phyloP scores from a whole-genome alignment of 2,329 filamentous ascomycete species.

The Dactylellina parvicollis region DNA sequence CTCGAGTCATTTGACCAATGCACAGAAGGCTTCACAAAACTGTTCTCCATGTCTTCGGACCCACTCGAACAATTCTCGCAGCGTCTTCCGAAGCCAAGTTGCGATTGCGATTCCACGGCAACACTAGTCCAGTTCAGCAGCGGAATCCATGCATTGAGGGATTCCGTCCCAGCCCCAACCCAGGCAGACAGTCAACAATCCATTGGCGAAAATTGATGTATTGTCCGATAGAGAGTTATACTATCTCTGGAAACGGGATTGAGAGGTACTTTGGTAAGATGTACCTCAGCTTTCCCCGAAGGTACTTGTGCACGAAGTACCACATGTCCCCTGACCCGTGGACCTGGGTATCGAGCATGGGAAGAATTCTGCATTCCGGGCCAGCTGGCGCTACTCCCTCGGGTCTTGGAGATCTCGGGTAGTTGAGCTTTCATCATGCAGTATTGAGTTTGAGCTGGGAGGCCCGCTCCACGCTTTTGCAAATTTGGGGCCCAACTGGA shows the following conservation, averaged over 20 bases:
- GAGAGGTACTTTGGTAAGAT: conserved; percentile 29
- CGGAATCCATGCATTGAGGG: too few species aligned
- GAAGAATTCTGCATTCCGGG: neutral
- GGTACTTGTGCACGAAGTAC: conserved; percentile 48
- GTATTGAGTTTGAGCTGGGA: too few species aligned
- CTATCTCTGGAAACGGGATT: neutral
- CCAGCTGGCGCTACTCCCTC: neutral
- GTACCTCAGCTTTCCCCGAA: conserved; percentile 31
- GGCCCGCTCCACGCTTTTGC: too few species aligned
- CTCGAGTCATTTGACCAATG: conserved; percentile 41
- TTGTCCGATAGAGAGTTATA: conserved; percentile 11
- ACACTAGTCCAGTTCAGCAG: conserved; percentile 6
- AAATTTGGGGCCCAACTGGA: too few species aligned
- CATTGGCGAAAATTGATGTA: conserved; percentile 2
- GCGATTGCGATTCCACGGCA: conserved; percentile 20
- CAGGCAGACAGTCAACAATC: conserved; percentile 24
- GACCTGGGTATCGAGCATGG: neutral
- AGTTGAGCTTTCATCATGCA: too few species aligned
- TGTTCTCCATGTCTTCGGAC: neutral
- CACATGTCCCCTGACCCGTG: conserved; percentile 11
- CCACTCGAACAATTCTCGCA: conserved; percentile 14
- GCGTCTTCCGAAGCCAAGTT: conserved; percentile 32
- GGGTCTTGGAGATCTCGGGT: too few species aligned
- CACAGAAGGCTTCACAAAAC: neutral
- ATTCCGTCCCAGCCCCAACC: neutral